Conservation (phyloP, 169 alveolate species). For the Blepharisma undulans region DNA sequence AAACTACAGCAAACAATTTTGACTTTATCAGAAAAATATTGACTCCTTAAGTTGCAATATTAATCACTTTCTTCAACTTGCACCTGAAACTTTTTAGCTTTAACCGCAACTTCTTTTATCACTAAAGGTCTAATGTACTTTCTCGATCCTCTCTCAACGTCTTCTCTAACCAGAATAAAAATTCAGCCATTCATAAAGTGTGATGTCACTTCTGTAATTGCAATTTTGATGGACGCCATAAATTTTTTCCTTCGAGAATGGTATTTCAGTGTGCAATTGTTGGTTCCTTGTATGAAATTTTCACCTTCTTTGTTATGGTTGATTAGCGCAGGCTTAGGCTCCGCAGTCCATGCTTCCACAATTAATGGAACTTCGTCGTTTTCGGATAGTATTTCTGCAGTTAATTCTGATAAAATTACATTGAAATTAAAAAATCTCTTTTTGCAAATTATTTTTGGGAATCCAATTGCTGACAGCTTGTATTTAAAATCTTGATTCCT, state of each 20-base stretch:
- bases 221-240: neutral
- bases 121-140: neutral
- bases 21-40: too few species aligned
- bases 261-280: neutral
- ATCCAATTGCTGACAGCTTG: neutral
- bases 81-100: neutral
- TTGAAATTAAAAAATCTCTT: neutral
- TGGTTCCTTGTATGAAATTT: neutral
- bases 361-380: neutral
- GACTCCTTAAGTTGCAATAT: too few species aligned
- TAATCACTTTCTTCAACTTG: neutral
- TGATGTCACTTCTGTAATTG: slow-evolving; percentile 11
- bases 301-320: neutral
- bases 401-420: neutral
- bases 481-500: neutral
- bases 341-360: neutral
- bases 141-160: neutral
- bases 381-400: neutral
- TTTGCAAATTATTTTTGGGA: neutral
- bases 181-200: slow-evolving; percentile 8
- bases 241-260: neutral
- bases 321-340: neutral
- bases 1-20: too few species aligned
- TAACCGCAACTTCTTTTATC: neutral
- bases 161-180: neutral